Percentiles rank a stretch among this genome's conserved stretches.
These are phyloP conservation scores for Monilinia laxa DNA, from an alignment of 2,329 filamentous ascomycete genomes.

Conservation along the genomic window DNA sequence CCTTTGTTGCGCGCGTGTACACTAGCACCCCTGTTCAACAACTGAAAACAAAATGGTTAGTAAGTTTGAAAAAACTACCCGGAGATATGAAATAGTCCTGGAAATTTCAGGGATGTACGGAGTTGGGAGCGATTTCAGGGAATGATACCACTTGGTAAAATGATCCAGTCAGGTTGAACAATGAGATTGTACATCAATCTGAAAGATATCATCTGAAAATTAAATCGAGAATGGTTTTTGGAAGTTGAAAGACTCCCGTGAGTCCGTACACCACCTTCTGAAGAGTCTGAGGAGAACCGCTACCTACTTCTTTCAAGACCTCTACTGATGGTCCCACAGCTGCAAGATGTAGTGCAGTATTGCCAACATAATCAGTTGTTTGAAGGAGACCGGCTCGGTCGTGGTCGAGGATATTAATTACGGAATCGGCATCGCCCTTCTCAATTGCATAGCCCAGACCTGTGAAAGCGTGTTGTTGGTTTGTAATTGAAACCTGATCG, in stretches of 20 bases:
- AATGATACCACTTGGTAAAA: no score
- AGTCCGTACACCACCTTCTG: no score
- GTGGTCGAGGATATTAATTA: constrained; percentile 36
- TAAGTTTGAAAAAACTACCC: neutral
- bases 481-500: constrained; percentile 32
- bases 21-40: constrained; percentile 59
- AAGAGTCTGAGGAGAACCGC: neutral
- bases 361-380: constrained; percentile 43
- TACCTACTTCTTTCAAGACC: constrained; percentile 55
- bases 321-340: constrained; percentile 48
- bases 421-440: constrained; percentile 53
- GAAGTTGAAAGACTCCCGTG: no score
- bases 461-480: constrained; percentile 57
- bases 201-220: no score
- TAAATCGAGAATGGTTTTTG: no score
- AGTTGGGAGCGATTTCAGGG: no score
- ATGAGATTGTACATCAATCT: no score
- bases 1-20: constrained; percentile 65
- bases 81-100: neutral
- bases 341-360: constrained; percentile 44
- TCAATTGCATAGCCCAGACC: constrained; percentile 63
- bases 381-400: constrained; percentile 39
- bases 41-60: neutral
- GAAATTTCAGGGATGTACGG: no score
- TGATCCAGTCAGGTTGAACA: no score